phyloP scores from a whole-genome alignment of 2,329 filamentous ascomycete species.

The Aspergillus latus region DNA sequence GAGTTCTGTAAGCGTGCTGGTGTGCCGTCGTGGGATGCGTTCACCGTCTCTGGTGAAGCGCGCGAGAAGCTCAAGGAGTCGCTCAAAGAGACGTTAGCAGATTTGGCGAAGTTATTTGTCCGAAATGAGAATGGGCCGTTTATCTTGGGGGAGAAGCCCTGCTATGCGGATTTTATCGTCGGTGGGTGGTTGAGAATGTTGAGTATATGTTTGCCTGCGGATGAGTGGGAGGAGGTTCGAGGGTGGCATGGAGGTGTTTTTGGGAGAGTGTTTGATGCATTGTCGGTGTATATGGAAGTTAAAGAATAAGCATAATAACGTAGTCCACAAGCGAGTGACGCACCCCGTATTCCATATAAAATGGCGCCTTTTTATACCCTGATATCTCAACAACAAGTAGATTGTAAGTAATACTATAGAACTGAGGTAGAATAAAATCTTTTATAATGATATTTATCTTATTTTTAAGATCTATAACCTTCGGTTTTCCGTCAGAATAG shows the following conservation, averaged over 20 bases:
- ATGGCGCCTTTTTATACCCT: no score
- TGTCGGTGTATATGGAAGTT: constrained; percentile 41
- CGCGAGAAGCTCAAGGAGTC: constrained; percentile 41
- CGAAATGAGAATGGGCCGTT: constrained; percentile 49
- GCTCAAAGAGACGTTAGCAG: constrained; percentile 46
- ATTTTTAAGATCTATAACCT: no score
- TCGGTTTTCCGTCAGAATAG: no score
- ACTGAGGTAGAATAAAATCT: no score
- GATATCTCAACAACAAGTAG: no score
- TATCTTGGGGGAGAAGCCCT: constrained; percentile 46
- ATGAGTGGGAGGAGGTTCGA: constrained; percentile 51
- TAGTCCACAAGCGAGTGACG: no score
- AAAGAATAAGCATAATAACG: constrained; percentile 20
- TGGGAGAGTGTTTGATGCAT: constrained; percentile 51
- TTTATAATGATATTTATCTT: no score
- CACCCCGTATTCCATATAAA: no score
- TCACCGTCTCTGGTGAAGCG: constrained; percentile 40
- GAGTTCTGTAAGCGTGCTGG: constrained; percentile 53
- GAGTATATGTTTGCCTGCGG: constrained; percentile 38
- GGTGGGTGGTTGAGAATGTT: constrained; percentile 58
- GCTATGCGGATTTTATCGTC: constrained; percentile 59
- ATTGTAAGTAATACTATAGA: no score
- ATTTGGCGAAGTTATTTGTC: constrained; percentile 45
- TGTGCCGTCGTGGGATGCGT: constrained; percentile 41
- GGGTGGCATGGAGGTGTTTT: constrained; percentile 55